Base-by-base conservation (phyloP, 163 green algal species). In the Scenedesmus sp. region DNA sequence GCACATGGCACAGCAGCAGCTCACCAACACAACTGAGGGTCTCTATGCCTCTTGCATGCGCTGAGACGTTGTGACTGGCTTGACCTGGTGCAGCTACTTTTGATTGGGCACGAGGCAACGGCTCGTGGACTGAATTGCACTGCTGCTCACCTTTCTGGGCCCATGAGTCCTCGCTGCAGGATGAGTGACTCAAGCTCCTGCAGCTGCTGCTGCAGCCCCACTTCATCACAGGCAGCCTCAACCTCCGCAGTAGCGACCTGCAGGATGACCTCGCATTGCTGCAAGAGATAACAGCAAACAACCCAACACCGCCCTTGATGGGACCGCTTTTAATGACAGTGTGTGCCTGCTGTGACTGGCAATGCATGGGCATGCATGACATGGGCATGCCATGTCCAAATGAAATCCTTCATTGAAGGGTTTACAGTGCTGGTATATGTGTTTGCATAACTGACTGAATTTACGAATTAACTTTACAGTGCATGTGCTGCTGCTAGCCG, bases 171-270 rank as follows among this genome's bases (percentile, higher is more conserved):
- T 3, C 80, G 61, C 46, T 92, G 61, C 81, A 92, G 82, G 22
- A 84, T 40, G 22, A 92, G 88, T 22, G 81, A 43, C 79, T 92
- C 88, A 43, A 92, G 43, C 80, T 92, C 81, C 49, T 88, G 42
- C 68, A 92, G 88, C 88, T 92, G 88, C 88, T 89, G 81, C 46
- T 72, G 88, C 65, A 92, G 24, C 20, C 49, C 81, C 18, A 89
- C 65, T 56, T 92, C 88, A 46, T 22, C n/a, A 16, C 80, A 88
- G 10, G 73, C 65, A 33, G 37, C 61, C 37, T 89, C 88, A 35
- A 89, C 43, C 81, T 92, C 88, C 10, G 26, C 68, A 16, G 33
- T 7, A 18, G 81, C 81, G 20, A 70, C 68, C 33, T 92, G 43
- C 20, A 92, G 49, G 4, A 92, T 85, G 33, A 49, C 46, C 30